Evolutionary conservation across 2,329 filamentous ascomycete genomes (phyloP).

Genomic region (Neocatenulostroma microsporum): DNA sequence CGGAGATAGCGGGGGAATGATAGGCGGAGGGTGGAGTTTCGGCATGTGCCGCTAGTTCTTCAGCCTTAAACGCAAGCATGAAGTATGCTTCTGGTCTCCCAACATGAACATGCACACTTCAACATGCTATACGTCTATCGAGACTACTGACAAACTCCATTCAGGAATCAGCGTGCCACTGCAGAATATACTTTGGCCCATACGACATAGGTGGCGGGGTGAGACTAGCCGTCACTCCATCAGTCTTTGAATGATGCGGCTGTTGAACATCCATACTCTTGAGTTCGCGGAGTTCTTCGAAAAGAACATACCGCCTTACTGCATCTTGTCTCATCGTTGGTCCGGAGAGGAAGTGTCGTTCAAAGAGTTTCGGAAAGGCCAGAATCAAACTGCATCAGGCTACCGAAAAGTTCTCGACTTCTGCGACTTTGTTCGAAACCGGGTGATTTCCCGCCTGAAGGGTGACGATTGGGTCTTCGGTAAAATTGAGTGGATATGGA

Average conservation of each 20-base stretch:
- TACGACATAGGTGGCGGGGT: too few relatives aligned
- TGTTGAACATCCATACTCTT: constrained; percentile 4
- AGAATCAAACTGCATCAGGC: neutral
- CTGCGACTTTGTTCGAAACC: neutral
- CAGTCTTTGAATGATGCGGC: too few relatives aligned
- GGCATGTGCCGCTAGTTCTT: too few relatives aligned
- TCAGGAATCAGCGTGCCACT: too few relatives aligned
- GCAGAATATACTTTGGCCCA: too few relatives aligned
- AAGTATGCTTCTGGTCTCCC: too few relatives aligned
- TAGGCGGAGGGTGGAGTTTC: neutral
- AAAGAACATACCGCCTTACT: neutral
- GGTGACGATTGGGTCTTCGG: too few relatives aligned
- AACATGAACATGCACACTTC: too few relatives aligned
- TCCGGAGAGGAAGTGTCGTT: constrained; percentile 6
- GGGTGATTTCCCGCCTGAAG: neutral
- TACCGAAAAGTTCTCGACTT: constrained; percentile 5
- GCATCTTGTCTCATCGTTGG: constrained; percentile 11
- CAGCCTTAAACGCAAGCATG: too few relatives aligned
- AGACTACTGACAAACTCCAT: too few relatives aligned
- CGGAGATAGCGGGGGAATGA: constrained; percentile 4
- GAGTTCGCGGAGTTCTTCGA: constrained; percentile 7
- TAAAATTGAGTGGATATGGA: constrained; percentile 9
- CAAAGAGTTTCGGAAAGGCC: constrained; percentile 6
- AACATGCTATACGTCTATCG: too few relatives aligned
- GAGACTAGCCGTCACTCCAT: too few relatives aligned